Evolutionary conservation across 2,329 filamentous ascomycete species (phyloP), one percentile per base, ranked within the genome.

Genomic region (Penicillium olsonii): DNA sequence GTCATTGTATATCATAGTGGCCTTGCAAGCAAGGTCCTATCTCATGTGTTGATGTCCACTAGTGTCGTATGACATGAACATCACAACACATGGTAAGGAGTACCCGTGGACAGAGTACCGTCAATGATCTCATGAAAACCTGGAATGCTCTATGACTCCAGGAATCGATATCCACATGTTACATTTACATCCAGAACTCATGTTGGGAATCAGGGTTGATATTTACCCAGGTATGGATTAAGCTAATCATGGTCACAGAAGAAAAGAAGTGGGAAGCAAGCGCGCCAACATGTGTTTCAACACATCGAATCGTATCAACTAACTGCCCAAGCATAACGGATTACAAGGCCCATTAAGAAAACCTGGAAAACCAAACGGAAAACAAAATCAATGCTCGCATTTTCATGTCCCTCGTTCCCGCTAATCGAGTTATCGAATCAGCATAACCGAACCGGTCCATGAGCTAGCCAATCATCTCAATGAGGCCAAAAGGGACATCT

Each of bases 391-490:
- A 55, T 45, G 48, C 44, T 54, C 44, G 45, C 44, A 51, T 60
- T 50, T 58, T 57, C 56, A 48, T 57, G 42, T 59, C 45, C 52
- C 45, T 58, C 56, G 39, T 49, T 60, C 45, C 47, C 37, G 19
- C 26, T 42, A 19, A 52, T 29, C 27, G 19, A 14, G 2, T 12
- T 15, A 20, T 20, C 31, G 35, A 37, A 42, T 50, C 37, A 42
- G 33, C 50, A 35, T 35, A 19, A 27, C 33, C 33, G 8, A 37
- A 22, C 19, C n/a, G n/a, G 24, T 37, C 22, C 38, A 24, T n/a
- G 8, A 18, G 27, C 29, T 29, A 11, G 1, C n/a, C 11, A 26
- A 4, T n/a, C 15, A 10, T 19, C 15, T 22, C 34, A 22, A 15
- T 18, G 19, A 31, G 14, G 11, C 14, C 18, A 11, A 35, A 22